phyloP scores from a whole-genome alignment of 495 filamentous ascomycete genomes.

The Penicillium argentinense region DNA sequence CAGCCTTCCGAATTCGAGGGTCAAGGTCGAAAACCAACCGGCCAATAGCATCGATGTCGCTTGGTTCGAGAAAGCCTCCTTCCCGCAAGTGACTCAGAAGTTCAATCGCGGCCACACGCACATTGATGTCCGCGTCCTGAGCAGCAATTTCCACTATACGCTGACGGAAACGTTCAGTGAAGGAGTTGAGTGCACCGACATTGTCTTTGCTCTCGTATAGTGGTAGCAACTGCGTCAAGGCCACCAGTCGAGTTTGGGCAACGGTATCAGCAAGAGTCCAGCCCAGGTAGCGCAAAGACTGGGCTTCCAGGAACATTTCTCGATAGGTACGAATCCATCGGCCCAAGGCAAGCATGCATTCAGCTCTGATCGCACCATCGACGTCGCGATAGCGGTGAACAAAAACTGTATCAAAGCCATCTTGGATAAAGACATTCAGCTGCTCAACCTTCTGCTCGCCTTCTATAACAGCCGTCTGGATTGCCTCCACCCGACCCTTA shows the following conservation, averaged over 20 bases:
- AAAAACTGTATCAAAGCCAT: slow-evolving; percentile 86
- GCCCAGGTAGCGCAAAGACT: slow-evolving; percentile 87
- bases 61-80: slow-evolving; percentile 81
- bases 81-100: slow-evolving; percentile 79
- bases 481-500: slow-evolving; percentile 66
- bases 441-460: slow-evolving; percentile 61
- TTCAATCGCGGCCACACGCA: slow-evolving; percentile 75
- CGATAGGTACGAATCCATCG: slow-evolving; percentile 83
- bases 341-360: slow-evolving; percentile 81
- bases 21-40: slow-evolving; percentile 86
- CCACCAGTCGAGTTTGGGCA: slow-evolving; percentile 67
- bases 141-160: slow-evolving; percentile 93
- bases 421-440: slow-evolving; percentile 67
- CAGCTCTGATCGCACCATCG: slow-evolving; percentile 79
- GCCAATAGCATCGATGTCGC: slow-evolving; percentile 84
- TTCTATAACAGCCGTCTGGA: slow-evolving; percentile 66
- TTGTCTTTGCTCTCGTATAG: slow-evolving; percentile 76
- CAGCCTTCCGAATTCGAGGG: slow-evolving; percentile 76
- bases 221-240: slow-evolving; percentile 74
- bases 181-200: slow-evolving; percentile 73
- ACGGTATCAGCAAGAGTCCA: slow-evolving; percentile 87
- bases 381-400: slow-evolving; percentile 94
- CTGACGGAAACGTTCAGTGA: slow-evolving; percentile 83
- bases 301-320: slow-evolving; percentile 81
- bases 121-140: slow-evolving; percentile 71